A percentile compares a stretch with the other conserved stretches of the same genome.
Evolutionary conservation across 371 early-diverging fungal species (phyloP).

Genomic region (Syncephalastrum contaminatum): DNA sequence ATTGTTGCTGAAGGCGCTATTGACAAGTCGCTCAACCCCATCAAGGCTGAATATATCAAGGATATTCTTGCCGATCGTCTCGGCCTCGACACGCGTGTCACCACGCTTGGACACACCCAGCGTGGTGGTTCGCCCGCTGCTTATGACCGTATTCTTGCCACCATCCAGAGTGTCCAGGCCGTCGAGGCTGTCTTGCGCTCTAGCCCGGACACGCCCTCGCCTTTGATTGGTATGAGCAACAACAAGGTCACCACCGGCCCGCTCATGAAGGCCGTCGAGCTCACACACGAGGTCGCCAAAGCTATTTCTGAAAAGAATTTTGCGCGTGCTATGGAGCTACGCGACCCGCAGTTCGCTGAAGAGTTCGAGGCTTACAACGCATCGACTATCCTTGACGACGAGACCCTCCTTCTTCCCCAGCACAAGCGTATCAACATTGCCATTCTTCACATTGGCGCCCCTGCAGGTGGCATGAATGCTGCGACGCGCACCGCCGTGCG

Average conservation of each 20-base stretch:
- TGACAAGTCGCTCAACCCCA: constrained; percentile 87
- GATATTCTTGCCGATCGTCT: constrained; percentile 77
- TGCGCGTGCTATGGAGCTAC: constrained; percentile 84
- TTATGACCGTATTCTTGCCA: constrained; percentile 93
- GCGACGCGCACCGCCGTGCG: constrained; percentile 92
- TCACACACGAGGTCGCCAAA: constrained; percentile 88
- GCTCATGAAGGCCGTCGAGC: constrained; percentile 90
- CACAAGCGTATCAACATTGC: constrained; percentile 79
- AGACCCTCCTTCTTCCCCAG: constrained; percentile 27
- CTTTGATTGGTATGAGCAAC: constrained; percentile 89
- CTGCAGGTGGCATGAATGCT: constrained; percentile 98
- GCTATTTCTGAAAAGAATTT: constrained; percentile 86
- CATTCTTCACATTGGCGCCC: constrained; percentile 94
- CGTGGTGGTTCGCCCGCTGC: constrained; percentile 97
- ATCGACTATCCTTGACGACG: constrained; percentile 44
- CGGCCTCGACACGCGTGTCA: constrained; percentile 92
- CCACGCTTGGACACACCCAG: constrained; percentile 98
- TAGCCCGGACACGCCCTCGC: constrained; percentile 84
- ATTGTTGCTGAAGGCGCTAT: constrained; percentile 98
- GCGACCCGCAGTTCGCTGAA: constrained; percentile 88
- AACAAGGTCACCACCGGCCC: constrained; percentile 85
- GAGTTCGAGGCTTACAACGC: constrained; percentile 64
- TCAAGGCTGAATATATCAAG: constrained; percentile 85
- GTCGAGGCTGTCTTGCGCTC: constrained; percentile 92
- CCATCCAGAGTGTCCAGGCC: constrained; percentile 94